Conservation (phyloP, 2,329 filamentous ascomycete species). For the Diatrype stigma region DNA sequence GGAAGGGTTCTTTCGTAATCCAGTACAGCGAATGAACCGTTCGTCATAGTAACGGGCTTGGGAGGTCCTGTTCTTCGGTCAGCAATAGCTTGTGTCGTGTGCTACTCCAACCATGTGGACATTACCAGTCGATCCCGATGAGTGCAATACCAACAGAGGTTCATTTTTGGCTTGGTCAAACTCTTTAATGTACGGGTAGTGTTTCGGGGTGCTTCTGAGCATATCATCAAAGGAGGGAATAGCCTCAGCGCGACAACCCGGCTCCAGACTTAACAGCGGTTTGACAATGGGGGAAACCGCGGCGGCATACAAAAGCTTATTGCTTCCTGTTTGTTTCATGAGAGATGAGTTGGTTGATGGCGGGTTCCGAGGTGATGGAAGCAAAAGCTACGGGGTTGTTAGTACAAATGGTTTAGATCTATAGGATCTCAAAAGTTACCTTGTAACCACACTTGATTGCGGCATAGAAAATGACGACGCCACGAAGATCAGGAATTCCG, state of each 20-base stretch:
- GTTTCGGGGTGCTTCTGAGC: constrained; percentile 9
- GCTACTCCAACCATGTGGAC: not conserved
- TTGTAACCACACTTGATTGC: constrained; percentile 35
- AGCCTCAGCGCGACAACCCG: not conserved
- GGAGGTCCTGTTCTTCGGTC: constrained; percentile 9
- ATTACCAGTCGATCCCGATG: constrained; percentile 21
- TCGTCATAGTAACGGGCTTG: constrained; percentile 10
- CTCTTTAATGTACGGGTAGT: constrained; percentile 12
- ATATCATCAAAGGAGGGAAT: constrained; percentile 18
- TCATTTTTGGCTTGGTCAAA: constrained; percentile 17
- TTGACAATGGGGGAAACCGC: constrained; percentile 13
- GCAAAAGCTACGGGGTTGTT: constrained; percentile 9
- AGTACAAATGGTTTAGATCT: not conserved
- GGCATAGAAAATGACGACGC: constrained; percentile 28
- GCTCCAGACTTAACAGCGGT: not conserved
- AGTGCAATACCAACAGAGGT: constrained; percentile 18
- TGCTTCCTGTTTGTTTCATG: constrained; percentile 13
- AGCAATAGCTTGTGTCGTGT: not conserved
- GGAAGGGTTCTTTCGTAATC: no score
- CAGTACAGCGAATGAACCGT: no score
- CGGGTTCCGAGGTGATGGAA: constrained; percentile 20
- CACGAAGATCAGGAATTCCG: constrained; percentile 26
- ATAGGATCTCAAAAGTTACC: constrained; percentile 5
- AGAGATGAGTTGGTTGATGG: constrained; percentile 12
- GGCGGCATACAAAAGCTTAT: constrained; percentile 12